Evolutionary conservation across 2,329 filamentous ascomycete species (phyloP).

Genomic region (Pseudogymnoascus pannorum): DNA sequence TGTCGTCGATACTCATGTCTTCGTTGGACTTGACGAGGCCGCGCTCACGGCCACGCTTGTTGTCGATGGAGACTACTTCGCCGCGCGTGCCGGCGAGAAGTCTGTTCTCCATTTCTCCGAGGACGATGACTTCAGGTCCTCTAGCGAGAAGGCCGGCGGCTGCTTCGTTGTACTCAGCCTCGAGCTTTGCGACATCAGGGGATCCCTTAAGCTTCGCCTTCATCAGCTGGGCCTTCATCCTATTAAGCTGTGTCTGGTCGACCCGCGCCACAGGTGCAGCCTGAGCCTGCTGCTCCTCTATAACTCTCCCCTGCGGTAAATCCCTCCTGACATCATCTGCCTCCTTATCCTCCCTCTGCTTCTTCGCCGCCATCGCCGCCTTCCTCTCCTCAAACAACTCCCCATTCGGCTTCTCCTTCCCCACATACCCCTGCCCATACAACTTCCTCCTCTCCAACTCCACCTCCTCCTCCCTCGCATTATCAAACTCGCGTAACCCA

Average conservation of each 20-base stretch:
- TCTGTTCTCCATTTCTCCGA: slow-evolving; percentile 83
- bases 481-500: slow-evolving; percentile 75
- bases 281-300: slow-evolving; percentile 47
- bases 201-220: slow-evolving; percentile 82
- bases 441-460: slow-evolving; percentile 76
- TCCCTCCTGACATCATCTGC: slow-evolving; percentile 27
- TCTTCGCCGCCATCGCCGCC: slow-evolving; percentile 46
- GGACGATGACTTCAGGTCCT: slow-evolving; percentile 64
- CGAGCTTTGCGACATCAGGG: slow-evolving; percentile 66
- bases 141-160: slow-evolving; percentile 52
- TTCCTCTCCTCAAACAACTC: slow-evolving; percentile 76
- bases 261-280: slow-evolving; percentile 45
- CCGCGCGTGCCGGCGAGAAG: slow-evolving; percentile 67
- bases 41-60: slow-evolving; percentile 74
- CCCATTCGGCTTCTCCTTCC: slow-evolving; percentile 80
- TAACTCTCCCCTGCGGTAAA: slow-evolving; percentile 46
- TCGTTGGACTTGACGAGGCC: slow-evolving; percentile 85
- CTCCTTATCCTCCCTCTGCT: slow-evolving; percentile 32
- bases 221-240: slow-evolving; percentile 89
- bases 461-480: slow-evolving; percentile 85
- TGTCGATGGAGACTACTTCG: slow-evolving; percentile 73
- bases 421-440: slow-evolving; percentile 79
- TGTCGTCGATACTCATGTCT: slow-evolving; percentile 93
- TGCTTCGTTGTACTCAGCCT: slow-evolving; percentile 76
- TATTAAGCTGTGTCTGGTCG: slow-evolving; percentile 76